Base-by-base conservation (phyloP, 345 rosid species). In the Psidium guajava region DNA sequence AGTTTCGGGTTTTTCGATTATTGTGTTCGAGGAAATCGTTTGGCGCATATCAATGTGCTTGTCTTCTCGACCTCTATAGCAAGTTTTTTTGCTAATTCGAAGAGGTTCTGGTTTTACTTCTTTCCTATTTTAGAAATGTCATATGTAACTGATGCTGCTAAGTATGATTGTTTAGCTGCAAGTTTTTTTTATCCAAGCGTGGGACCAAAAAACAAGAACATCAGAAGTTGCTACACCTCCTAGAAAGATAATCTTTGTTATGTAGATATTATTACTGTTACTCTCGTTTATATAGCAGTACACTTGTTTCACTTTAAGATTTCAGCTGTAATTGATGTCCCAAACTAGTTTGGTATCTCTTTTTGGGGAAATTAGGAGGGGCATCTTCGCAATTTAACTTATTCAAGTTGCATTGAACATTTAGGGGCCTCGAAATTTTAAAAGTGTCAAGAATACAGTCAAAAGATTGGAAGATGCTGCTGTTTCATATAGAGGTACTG, bases 391-490 rank as follows among this genome's bases (percentile, higher is more conserved):
- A 40, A 50, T 81, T 52, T 73, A 87, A 55, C 84, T 58, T 54
- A 86, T 61, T 83, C 87, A 83, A 49, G 73, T 44, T 27, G 85
- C 84, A 59, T 25, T 85, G 51, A 47, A 3, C 52, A 50, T 88
- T 86, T 89, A 97, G 99, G 95, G 93, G 32, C 86, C 85, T 84
- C 93, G 95, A 82, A 95, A 86, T 84, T 86, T 87, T 83, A 93
- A 86, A 89, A 97, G 98, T 85, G 94, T 84, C 56, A 93, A 88
- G 89, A 94, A 92, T 86, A 95, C 98, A 8, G 89, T 94, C 40
- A 94, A 88, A 92, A 92, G 98, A 88, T 86, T 97, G 89, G 99
- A 97, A 89, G 98, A 95, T 86, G 96, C 96, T 53, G 98, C 98
- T 11, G 89, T 97, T 36, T 90, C 95, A 32, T 94, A 91, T 85